These are phyloP conservation scores for Cystobasidium slooffiae DNA, from an alignment of 1,284 basidiomycete genomes.

Conservation along the genomic window DNA sequence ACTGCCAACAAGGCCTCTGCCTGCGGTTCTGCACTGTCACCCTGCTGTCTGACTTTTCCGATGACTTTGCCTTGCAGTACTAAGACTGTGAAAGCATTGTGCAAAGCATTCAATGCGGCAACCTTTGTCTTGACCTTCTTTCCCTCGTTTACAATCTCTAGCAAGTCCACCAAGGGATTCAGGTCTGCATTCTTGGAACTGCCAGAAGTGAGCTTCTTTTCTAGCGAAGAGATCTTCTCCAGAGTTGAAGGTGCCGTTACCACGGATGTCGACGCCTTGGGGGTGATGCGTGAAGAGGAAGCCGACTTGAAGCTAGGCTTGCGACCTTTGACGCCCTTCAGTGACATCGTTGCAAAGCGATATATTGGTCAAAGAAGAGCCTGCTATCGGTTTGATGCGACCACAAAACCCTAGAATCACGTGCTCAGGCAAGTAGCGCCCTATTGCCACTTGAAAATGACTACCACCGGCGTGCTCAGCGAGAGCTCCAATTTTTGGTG, in stretches of 20 bases:
- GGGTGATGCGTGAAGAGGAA: not conserved
- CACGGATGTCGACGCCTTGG: constrained; percentile 21
- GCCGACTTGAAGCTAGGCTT: not conserved
- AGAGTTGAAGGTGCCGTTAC: constrained; percentile 6
- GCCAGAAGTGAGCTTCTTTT: constrained; percentile 9
- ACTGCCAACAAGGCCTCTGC: constrained; percentile 39
- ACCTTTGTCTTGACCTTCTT: constrained; percentile 64
- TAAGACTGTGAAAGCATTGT: constrained; percentile 74
- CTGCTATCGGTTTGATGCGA: too few species aligned
- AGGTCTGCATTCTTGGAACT: constrained; percentile 57
- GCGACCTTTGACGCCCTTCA: not conserved
- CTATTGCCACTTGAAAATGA: too few species aligned
- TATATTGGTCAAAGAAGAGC: too few species aligned
- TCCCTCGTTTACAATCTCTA: constrained; percentile 60
- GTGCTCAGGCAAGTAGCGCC: too few species aligned
- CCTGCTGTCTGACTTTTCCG: constrained; percentile 50
- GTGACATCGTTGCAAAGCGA: constrained; percentile 22
- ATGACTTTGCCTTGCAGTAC: constrained; percentile 67
- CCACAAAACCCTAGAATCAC: too few species aligned
- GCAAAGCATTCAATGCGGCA: constrained; percentile 79
- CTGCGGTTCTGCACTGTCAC: constrained; percentile 15
- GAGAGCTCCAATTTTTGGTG: too few species aligned
- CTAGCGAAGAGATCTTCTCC: constrained; percentile 18
- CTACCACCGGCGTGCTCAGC: too few species aligned
- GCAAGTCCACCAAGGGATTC: constrained; percentile 77